These are phyloP conservation scores for Rhododendron henanense DNA, from an alignment of 148 eudicot genomes.

Conservation along the genomic window DNA sequence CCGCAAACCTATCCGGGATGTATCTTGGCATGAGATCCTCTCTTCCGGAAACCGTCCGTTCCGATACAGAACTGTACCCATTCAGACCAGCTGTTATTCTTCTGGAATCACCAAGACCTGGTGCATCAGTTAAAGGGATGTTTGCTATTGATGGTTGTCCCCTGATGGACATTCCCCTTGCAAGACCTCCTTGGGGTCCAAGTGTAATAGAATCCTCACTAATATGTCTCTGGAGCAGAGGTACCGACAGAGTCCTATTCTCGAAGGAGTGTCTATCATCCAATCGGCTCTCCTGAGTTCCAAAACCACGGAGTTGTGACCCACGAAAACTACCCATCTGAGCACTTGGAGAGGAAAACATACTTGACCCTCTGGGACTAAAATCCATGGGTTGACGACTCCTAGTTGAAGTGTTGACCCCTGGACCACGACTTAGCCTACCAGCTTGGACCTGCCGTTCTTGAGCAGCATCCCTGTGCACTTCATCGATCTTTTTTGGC, in stretches of 20 bases:
- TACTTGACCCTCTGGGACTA: slow-evolving; percentile 47
- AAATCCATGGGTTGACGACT: slow-evolving; percentile 62
- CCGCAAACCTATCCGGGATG: slow-evolving; percentile 33
- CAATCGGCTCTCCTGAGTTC: slow-evolving; percentile 49
- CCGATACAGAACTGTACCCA: slow-evolving; percentile 46
- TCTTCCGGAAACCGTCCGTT: slow-evolving; percentile 37
- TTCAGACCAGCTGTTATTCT: slow-evolving; percentile 43
- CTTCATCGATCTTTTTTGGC: slow-evolving; percentile 90
- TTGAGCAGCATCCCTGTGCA: slow-evolving; percentile 83
- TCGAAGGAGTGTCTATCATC: slow-evolving; percentile 58
- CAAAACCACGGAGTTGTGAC: slow-evolving; percentile 53
- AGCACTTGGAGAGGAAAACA: slow-evolving; percentile 43
- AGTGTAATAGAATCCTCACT: slow-evolving; percentile 70
- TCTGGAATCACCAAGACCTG: slow-evolving; percentile 45
- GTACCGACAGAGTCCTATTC: slow-evolving; percentile 47
- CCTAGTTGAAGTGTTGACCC: slow-evolving; percentile 41
- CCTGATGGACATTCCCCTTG: slow-evolving; percentile 72
- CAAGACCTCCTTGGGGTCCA: slow-evolving; percentile 94
- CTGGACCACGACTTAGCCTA: slow-evolving; percentile 57
- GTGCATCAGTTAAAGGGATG: slow-evolving; percentile 30
- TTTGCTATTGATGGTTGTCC: slow-evolving; percentile 47
- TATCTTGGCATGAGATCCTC: slow-evolving; percentile 41
- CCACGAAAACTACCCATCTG: slow-evolving; percentile 52
- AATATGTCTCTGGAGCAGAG: slow-evolving; percentile 54
- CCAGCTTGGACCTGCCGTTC: slow-evolving; percentile 74